Percentiles rank a stretch among this genome's conserved stretches.
These are phyloP conservation scores for Ulota crispa DNA, from an alignment of 225 moss, liverwort and hornwort genomes.

Conservation along the genomic window DNA sequence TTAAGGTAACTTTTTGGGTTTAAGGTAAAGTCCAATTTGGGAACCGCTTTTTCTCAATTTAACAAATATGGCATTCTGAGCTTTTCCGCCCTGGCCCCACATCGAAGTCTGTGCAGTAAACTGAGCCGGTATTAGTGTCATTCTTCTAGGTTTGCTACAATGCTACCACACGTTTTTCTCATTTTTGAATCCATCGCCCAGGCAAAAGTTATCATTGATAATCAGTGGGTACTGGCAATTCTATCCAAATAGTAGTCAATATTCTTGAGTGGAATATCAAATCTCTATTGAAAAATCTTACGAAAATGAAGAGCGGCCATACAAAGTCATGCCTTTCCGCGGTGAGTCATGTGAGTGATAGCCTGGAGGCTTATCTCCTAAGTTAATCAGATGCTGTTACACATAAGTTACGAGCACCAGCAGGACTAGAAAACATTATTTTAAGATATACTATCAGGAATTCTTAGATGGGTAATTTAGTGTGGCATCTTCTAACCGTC, in stretches of 20 bases:
- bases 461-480: background rate
- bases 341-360: background rate
- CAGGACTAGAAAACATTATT: background rate
- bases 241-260: background rate
- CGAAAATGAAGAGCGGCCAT: background rate
- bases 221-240: background rate
- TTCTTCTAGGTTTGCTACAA: no score
- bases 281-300: background rate
- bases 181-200: background rate
- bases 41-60: no score
- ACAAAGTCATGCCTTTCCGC: no score
- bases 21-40: no score
- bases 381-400: background rate
- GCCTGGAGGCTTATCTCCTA: background rate
- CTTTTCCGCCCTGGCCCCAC: no score
- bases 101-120: no score
- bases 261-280: background rate
- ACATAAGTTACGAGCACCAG: background rate
- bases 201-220: background rate
- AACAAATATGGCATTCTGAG: no score
- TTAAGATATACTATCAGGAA: background rate
- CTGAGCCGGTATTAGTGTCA: no score
- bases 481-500: background rate
- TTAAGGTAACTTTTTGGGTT: no score
- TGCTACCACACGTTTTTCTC: background rate